Conservation (phyloP, 805 yeast genomes). For the Wickerhamomyces subpelliculosus region DNA sequence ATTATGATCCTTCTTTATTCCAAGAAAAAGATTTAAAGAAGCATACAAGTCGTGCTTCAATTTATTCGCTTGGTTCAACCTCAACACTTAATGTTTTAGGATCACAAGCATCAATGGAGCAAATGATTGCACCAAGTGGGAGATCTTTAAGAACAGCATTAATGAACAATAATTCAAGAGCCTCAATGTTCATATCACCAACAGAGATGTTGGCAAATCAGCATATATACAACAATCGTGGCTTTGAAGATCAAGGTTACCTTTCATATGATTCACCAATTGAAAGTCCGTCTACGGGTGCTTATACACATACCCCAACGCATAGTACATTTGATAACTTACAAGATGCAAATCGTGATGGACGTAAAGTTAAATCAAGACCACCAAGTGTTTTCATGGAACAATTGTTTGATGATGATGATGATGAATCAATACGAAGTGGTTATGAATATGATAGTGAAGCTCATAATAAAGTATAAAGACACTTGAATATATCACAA, state of each 20-base stretch:
- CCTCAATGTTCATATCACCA: constrained; percentile 48
- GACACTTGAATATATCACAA: too few relatives aligned
- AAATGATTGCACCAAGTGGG: constrained; percentile 11
- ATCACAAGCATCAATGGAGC: constrained; percentile 12
- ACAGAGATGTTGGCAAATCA: constrained; percentile 30
- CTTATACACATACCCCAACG: too few relatives aligned
- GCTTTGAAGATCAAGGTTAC: background rate
- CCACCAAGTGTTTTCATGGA: constrained; percentile 47
- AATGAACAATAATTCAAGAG: constrained; percentile 22
- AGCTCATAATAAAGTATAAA: constrained; percentile 16
- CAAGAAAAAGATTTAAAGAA: constrained; percentile 14
- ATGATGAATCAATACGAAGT: constrained; percentile 8
- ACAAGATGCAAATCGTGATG: background rate
- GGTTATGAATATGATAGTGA: constrained; percentile 1
- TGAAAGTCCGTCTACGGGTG: constrained; percentile 20
- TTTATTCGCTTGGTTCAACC: constrained; percentile 24
- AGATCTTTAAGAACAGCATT: constrained; percentile 20
- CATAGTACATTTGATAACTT: background rate
- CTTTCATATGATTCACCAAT: constrained; percentile 15
- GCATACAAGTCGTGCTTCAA: constrained; percentile 18
- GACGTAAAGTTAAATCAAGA: constrained; percentile 24
- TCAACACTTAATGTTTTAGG: constrained; percentile 23
- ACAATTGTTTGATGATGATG: constrained; percentile 30
- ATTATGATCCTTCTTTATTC: constrained; percentile 19
- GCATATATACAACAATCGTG: background rate